Evolutionary conservation across 805 yeast genomes (phyloP).

Genomic region (Metschnikowia baotianmanensis): DNA sequence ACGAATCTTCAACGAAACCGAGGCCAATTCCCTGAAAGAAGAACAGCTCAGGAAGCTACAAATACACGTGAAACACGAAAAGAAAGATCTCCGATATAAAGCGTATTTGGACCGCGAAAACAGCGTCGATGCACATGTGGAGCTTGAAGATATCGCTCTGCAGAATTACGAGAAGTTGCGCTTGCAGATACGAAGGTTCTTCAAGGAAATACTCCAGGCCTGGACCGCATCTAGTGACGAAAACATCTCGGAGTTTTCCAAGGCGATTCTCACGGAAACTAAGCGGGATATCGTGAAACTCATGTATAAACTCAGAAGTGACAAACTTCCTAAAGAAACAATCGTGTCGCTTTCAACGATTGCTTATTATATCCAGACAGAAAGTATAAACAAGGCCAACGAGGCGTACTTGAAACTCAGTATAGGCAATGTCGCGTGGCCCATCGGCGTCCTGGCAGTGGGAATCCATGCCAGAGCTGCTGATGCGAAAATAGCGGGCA

Average conservation of each 20-base stretch:
- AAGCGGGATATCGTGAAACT: constrained; percentile 51
- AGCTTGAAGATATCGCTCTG: constrained; percentile 31
- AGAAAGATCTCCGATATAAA: constrained; percentile 22
- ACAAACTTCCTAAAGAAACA: constrained; percentile 42
- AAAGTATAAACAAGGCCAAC: constrained; percentile 51
- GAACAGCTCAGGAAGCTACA: constrained; percentile 20
- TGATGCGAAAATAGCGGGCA: constrained; percentile 54
- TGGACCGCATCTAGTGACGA: constrained; percentile 34
- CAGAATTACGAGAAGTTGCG: constrained; percentile 27
- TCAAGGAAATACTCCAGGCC: constrained; percentile 42
- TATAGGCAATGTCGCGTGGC: constrained; percentile 91
- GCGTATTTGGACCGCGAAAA: constrained; percentile 29
- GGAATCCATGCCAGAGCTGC: constrained; percentile 78
- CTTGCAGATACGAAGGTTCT: constrained; percentile 46
- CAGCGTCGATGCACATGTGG: constrained; percentile 14
- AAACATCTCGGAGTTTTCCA: constrained; percentile 1
- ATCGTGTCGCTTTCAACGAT: constrained; percentile 59
- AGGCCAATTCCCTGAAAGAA: constrained; percentile 17
- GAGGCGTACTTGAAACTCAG: constrained; percentile 73
- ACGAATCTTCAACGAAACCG: constrained; percentile 16
- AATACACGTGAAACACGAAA: constrained; percentile 16
- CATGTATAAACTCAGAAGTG: constrained; percentile 36
- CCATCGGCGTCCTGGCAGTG: constrained; percentile 77
- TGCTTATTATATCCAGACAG: constrained; percentile 55
- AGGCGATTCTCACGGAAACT: constrained; percentile 29